Evolutionary conservation across 768 basidiomycete genomes (phyloP).

Genomic region (Lactarius quietus): DNA sequence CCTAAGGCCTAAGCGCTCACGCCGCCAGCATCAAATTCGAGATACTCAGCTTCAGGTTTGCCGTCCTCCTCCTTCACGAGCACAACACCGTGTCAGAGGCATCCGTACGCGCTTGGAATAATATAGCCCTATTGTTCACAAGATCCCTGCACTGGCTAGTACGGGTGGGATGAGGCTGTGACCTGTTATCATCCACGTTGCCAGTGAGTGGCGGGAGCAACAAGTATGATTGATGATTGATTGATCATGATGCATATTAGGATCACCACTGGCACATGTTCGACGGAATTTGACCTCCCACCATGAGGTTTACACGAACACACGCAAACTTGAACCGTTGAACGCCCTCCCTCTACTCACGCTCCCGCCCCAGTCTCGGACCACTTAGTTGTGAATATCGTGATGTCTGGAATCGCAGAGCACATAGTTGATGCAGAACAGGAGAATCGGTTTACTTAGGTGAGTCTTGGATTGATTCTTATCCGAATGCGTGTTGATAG

Average conservation of each 20-base stretch:
- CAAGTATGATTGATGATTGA: too few relatives aligned
- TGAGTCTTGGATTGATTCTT: neutral
- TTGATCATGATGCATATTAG: neutral
- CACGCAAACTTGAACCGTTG: neutral
- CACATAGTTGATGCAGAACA: neutral
- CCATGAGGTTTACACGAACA: neutral
- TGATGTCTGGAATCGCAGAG: neutral
- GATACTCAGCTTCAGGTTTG: neutral
- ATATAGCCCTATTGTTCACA: neutral
- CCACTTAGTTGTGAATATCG: neutral
- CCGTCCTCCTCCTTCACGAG: neutral
- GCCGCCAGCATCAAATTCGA: neutral
- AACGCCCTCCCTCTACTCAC: neutral
- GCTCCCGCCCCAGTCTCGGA: neutral
- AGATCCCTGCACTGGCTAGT: neutral
- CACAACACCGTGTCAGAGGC: neutral
- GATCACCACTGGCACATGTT: neutral
- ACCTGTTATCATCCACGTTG: neutral
- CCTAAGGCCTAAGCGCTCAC: too few relatives aligned
- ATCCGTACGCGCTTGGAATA: neutral
- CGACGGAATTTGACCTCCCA: neutral
- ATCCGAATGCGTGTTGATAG: neutral
- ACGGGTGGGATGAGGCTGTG: neutral
- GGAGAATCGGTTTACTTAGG: neutral
- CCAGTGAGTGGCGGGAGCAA: too few relatives aligned